phyloP scores from a whole-genome alignment of 331 rosid genomes.

The Erythrophleum ivorense region DNA sequence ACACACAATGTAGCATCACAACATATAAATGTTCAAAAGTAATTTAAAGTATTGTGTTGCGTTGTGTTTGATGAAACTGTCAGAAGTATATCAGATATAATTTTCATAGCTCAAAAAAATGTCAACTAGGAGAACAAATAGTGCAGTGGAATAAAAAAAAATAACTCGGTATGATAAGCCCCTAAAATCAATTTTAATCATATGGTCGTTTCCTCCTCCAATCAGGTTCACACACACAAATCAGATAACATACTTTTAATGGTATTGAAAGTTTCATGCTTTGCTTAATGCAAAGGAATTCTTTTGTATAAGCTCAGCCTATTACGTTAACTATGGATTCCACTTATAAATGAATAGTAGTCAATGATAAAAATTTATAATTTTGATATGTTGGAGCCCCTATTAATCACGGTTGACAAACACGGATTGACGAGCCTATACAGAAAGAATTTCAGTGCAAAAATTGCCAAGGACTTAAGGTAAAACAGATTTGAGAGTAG shows the following conservation, averaged over 20 bases:
- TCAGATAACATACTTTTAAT: background rate
- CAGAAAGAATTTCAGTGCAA: background rate
- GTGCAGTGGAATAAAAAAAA: background rate
- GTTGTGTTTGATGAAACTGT: too few relatives aligned
- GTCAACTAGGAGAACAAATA: background rate
- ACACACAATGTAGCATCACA: too few relatives aligned
- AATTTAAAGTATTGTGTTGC: background rate
- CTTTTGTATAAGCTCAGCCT: too few relatives aligned
- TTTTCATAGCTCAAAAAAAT: background rate
- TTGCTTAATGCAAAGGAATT: background rate
- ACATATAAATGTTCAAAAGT: too few relatives aligned
- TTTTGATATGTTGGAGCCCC: too few relatives aligned
- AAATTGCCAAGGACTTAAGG: background rate
- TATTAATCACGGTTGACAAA: too few relatives aligned
- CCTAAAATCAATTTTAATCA: background rate
- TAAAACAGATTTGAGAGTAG: background rate
- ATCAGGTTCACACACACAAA: background rate
- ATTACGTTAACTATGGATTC: too few relatives aligned
- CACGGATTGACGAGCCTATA: too few relatives aligned
- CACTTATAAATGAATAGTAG: too few relatives aligned
- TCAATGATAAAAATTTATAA: too few relatives aligned
- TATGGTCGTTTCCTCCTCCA: background rate
- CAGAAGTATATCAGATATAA: too few relatives aligned
- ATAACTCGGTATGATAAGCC: background rate
- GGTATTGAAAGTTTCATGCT: background rate